Conservation (phyloP, 2,329 filamentous ascomycete species). For the Curvularia hawaiiensis region DNA sequence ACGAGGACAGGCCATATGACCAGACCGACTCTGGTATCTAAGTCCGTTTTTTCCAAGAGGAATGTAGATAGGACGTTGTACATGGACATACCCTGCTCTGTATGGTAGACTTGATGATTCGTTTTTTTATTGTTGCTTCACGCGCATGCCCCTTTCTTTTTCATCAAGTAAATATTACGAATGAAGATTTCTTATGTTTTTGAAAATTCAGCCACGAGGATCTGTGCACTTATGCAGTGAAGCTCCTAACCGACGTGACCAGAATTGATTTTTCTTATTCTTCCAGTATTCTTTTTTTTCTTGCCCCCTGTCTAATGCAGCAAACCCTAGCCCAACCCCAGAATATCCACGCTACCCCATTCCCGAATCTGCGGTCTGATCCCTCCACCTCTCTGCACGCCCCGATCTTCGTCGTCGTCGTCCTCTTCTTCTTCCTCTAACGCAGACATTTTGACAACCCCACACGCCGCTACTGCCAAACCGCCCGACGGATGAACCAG, state of each 20-base stretch:
- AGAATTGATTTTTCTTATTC: neutral
- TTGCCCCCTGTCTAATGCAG: neutral
- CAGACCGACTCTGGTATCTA: constrained; percentile 43
- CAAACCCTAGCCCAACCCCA: constrained; percentile 21
- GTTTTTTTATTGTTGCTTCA: neutral
- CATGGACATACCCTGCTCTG: neutral
- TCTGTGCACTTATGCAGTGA: neutral
- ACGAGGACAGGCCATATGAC: constrained; percentile 33
- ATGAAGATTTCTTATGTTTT: neutral
- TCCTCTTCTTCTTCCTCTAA: neutral
- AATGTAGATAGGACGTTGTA: neutral
- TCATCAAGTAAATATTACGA: neutral
- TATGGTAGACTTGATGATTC: neutral
- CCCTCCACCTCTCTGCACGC: constrained; percentile 17
- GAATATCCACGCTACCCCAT: constrained; percentile 33
- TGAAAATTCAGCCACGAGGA: neutral
- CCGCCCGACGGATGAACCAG: constrained; percentile 33
- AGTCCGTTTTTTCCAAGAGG: neutral
- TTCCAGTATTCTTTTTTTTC: neutral
- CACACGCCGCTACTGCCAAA: constrained; percentile 33
- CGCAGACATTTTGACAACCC: constrained; percentile 9
- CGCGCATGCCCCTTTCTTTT: neutral
- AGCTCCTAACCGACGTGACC: neutral
- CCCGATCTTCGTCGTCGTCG: neutral
- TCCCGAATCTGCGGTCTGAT: constrained; percentile 22